Conservation (phyloP, 1,139 yeast species). For the Groenewaldozyma sp. region DNA sequence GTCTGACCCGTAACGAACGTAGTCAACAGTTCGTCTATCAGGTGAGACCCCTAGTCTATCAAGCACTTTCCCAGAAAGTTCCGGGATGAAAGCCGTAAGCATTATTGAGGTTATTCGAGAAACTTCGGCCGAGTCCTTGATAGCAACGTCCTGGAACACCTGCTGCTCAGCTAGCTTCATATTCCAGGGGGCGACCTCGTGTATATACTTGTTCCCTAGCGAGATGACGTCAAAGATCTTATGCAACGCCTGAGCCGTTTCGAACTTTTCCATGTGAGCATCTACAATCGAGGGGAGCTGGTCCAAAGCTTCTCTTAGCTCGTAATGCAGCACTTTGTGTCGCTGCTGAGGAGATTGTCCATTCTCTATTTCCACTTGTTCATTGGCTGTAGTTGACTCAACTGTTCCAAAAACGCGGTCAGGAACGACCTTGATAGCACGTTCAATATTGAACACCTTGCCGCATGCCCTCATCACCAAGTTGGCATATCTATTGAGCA, state of each 20-base stretch:
- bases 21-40: conserved; percentile 34
- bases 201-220: conserved; percentile 53
- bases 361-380: neutral
- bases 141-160: conserved; percentile 30
- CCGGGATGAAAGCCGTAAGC: conserved; percentile 66
- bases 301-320: conserved; percentile 25
- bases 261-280: conserved; percentile 38
- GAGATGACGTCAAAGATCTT: conserved; percentile 56
- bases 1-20: conserved; percentile 42
- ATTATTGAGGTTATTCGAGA: conserved; percentile 59
- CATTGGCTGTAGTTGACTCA: neutral
- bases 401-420: neutral
- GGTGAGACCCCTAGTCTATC: conserved; percentile 50
- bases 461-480: conserved; percentile 68
- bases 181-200: conserved; percentile 48
- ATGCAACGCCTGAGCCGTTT: conserved; percentile 47
- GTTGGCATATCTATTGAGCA: conserved; percentile 80
- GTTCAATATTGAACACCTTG: conserved; percentile 49
- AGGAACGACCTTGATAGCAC: conserved; percentile 8
- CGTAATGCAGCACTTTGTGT: conserved; percentile 1
- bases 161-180: conserved; percentile 21
- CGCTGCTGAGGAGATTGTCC: too few relatives aligned
- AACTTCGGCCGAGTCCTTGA: conserved; percentile 61
- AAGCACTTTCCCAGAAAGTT: conserved; percentile 46
- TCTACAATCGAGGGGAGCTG: conserved; percentile 33